Conservation (phyloP, 148 eudicot genomes). For the Arctostaphylos glauca region DNA sequence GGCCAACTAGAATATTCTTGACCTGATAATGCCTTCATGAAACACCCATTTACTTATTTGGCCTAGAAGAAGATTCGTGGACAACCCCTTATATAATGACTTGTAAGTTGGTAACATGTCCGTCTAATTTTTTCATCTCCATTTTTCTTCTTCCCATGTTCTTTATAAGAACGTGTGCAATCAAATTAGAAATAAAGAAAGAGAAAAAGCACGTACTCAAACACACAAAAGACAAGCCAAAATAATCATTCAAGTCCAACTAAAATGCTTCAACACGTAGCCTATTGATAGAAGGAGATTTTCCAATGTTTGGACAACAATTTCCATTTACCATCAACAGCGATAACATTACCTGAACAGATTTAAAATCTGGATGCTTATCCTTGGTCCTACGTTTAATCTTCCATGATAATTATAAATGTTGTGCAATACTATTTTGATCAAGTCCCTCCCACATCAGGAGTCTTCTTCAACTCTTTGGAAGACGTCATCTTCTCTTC, state of each 20-base stretch:
- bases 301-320: no score
- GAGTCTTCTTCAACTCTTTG: background rate
- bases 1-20: background rate
- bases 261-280: background rate
- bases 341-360: background rate
- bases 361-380: background rate
- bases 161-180: background rate
- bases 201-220: background rate
- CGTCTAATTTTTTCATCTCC: background rate
- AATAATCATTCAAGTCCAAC: background rate
- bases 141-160: background rate
- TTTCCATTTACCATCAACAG: background rate
- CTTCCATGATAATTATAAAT: no score
- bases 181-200: no score
- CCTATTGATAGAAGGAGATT: background rate
- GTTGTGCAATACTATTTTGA: background rate
- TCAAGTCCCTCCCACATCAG: background rate
- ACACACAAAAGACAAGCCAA: background rate
- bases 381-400: background rate
- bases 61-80: background rate
- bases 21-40: background rate
- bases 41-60: background rate
- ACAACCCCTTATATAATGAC: background rate
- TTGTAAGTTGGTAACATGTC: background rate
- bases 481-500: background rate